Conservation (phyloP, 805 yeast genomes). For the Kregervanrija delftensis region DNA sequence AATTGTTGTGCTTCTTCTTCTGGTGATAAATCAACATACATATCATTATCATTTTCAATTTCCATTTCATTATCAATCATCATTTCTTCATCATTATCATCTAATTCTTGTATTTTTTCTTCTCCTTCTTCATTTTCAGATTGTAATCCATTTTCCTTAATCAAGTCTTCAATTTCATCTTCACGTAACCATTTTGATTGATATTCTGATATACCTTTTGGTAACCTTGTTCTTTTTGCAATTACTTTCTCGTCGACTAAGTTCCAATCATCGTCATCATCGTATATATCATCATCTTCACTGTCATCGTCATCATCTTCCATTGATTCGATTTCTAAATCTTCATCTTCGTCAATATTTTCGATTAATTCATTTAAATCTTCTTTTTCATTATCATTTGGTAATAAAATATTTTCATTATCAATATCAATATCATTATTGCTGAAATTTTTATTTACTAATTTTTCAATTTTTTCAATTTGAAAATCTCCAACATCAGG, state of each 20-base stretch:
- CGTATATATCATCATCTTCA: slow-evolving; percentile 10
- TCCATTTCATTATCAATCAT: neutral
- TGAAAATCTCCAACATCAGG: slow-evolving; percentile 91
- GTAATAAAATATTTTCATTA: slow-evolving; percentile 22
- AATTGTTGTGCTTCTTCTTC: slow-evolving; percentile 84
- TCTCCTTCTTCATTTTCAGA: slow-evolving; percentile 24
- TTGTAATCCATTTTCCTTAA: slow-evolving; percentile 33
- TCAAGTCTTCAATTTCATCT: slow-evolving; percentile 41
- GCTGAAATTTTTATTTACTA: slow-evolving; percentile 17
- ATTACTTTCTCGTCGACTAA: slow-evolving; percentile 10
- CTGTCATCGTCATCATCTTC: slow-evolving; percentile 11
- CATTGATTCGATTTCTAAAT: slow-evolving; percentile 28
- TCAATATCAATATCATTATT: too few relatives aligned
- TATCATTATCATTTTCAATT: slow-evolving; percentile 33
- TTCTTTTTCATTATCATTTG: slow-evolving; percentile 40
- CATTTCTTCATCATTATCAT: slow-evolving; percentile 6
- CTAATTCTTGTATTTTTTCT: slow-evolving; percentile 36
- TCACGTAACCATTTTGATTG: slow-evolving; percentile 72
- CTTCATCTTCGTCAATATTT: slow-evolving; percentile 26
- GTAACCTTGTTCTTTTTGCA: slow-evolving; percentile 35
- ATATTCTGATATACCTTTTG: slow-evolving; percentile 70
- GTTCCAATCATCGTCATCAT: slow-evolving; percentile 20
- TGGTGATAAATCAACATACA: slow-evolving; percentile 64
- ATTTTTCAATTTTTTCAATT: slow-evolving; percentile 56
- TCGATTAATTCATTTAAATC: slow-evolving; percentile 50